A percentile compares a stretch with the other conserved stretches of the same genome.
These are phyloP conservation scores for Silene latifolia DNA, from an alignment of 148 eudicot genomes.

Conservation along the genomic window DNA sequence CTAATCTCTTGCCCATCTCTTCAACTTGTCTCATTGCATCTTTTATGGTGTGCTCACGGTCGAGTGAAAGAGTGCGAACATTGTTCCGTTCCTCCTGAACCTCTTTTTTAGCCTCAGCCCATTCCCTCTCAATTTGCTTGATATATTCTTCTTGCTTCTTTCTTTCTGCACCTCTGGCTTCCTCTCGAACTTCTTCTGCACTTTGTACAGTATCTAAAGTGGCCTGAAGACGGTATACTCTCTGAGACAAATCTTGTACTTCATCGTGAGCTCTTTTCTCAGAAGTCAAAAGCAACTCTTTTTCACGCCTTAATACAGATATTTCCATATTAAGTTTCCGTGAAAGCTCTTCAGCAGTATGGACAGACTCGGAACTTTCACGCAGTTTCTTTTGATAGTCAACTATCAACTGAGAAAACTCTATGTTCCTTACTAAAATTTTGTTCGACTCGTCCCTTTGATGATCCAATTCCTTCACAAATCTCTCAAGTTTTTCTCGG, in stretches of 20 bases:
- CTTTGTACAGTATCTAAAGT: slow-evolving; percentile 76
- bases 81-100: slow-evolving; percentile 67
- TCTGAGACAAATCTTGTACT: slow-evolving; percentile 77
- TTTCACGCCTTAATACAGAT: slow-evolving; percentile 69
- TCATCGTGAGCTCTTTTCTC: slow-evolving; percentile 91
- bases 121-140: slow-evolving; percentile 77
- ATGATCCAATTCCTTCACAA: slow-evolving; percentile 70
- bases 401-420: slow-evolving; percentile 78
- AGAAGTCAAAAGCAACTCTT: slow-evolving; percentile 64
- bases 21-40: slow-evolving; percentile 75
- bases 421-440: slow-evolving; percentile 69
- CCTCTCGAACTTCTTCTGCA: slow-evolving; percentile 79
- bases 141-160: slow-evolving; percentile 72
- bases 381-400: slow-evolving; percentile 78
- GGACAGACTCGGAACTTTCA: slow-evolving; percentile 68
- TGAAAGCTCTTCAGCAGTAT: slow-evolving; percentile 63
- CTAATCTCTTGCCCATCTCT: slow-evolving; percentile 65
- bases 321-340: slow-evolving; percentile 81
- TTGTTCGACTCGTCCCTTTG: slow-evolving; percentile 77
- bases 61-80: slow-evolving; percentile 52
- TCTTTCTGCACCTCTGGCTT: slow-evolving; percentile 72
- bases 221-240: slow-evolving; percentile 83
- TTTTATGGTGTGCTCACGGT: slow-evolving; percentile 58
- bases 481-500: slow-evolving; percentile 64
- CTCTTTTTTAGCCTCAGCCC: slow-evolving; percentile 92